Evolutionary conservation across 2,329 filamentous ascomycete species (phyloP), one percentile per base, ranked within the genome.

Genomic region (Acrodontium crateriforme): DNA sequence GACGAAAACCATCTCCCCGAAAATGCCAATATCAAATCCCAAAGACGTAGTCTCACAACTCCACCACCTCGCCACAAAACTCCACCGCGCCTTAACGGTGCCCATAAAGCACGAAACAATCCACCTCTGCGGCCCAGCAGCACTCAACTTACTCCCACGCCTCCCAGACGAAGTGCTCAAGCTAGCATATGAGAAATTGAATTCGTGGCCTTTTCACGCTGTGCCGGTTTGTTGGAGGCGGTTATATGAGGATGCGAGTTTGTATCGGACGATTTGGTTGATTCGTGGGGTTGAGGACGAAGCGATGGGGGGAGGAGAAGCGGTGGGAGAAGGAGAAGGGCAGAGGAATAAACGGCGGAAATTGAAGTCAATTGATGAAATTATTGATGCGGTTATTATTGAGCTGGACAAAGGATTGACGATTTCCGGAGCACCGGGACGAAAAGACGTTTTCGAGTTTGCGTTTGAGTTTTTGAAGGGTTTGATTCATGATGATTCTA

Each of bases 371-470:
- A 22, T 4, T 10, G 20, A 8, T 12, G 8, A 8, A 12, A 22
- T 8, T 10, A 10, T 22, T 22, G 20, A 22, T 8, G 10, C 13
- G n/a, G 60, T 78, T 2, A 67, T 92, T 18, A 63, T 65, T 29
- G 56, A 65, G 1, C 63, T 95, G 2, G 85, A 94, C 44, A 72
- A 74, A 50, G 75, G 78, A 0, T 54, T 91, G 24, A 81, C 92
- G 24, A 67, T 84, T 29, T 71, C 80, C 0, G 80, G 78, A 1
- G 77, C 68, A 0, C 69, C 70, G 2, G 61, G 47, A 1, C 60
- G 79, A 30, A 65, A 69, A 6, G 40, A 45, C 4, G 20, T 60
- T 1, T 43, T 62, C 11, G 49, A 56, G 31, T 21, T 65, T 51
- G 61, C 75, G 24, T 63, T 75, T 31, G 46, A 54, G 22, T 62